Evolutionary conservation across 176 grass and related monocot genomes (phyloP), one percentile per base, ranked within the genome.

Genomic region (Chloris gayana): DNA sequence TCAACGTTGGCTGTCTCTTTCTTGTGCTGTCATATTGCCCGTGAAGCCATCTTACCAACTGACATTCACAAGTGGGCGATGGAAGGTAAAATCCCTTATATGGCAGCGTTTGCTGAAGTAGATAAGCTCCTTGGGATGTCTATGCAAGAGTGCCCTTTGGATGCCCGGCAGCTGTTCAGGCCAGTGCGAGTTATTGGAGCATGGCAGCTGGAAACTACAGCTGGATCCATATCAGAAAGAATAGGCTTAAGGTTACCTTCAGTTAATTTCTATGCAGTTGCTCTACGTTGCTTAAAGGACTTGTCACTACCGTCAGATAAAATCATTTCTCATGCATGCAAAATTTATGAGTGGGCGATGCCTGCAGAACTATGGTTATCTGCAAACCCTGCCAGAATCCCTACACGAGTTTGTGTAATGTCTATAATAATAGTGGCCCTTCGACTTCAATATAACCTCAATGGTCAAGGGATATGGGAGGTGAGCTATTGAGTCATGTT

Each of bases 381-480:
- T 29, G 75, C 83, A 81, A 91, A 92, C 74, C 63, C 75, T 76
- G 80, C 44, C 68, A 91, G 83, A 71, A 24, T 88, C 76, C 95
- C 92, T 22, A 89, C 95, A 67, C 73, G 89, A 73, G 89, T 98
- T 82, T 91, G 70, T 85, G 92, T 92, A 21, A 94, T 94, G 92
- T 83, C 91, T 62, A 88, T 98, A 82, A 66, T 98, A 67, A 83
- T 94, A 70, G 84, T 98, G 51, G 65, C 91, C 19, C 50, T 98
- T 74, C 84, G 92, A 79, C 11, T 98, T 56, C n/a, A 89, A 46
- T 98, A 91, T 56, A 82, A 88, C 63, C 85, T 98, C 64, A 89
- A 98, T 25, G 89, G 95, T 51, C 88, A 89, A 74, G 95, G 95
- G 50, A 77, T 76, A 64, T 98, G 92, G 95, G 95, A 98, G 83